Percentiles rank a stretch among this genome's conserved stretches.
Evolutionary conservation across 1,139 yeast genomes (phyloP).

Genomic region (Yamadazyma jaroonii): DNA sequence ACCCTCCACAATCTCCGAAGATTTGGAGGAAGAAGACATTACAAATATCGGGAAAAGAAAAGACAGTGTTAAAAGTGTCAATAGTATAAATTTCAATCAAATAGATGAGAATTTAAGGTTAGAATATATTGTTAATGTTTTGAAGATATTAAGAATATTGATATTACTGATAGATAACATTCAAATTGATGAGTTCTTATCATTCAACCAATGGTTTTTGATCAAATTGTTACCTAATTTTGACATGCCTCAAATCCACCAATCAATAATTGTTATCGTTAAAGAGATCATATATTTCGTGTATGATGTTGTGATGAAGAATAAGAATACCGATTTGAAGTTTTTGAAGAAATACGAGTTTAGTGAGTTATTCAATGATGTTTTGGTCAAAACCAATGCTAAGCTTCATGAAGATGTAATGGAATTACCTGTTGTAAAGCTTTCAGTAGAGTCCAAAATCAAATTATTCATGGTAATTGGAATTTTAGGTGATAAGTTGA

Average conservation of each 20-base stretch:
- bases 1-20: neutral
- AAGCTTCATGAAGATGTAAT: slow-evolving; percentile 8
- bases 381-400: slow-evolving; percentile 26
- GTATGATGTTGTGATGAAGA: slow-evolving; percentile 14
- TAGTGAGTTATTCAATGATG: slow-evolving; percentile 18
- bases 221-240: slow-evolving; percentile 16
- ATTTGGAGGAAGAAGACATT: slow-evolving; percentile 30
- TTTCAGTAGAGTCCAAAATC: slow-evolving; percentile 29
- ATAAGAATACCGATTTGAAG: neutral
- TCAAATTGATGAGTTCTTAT: slow-evolving; percentile 11
- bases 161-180: neutral
- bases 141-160: slow-evolving; percentile 21
- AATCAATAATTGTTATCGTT: slow-evolving; percentile 19
- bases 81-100: slow-evolving; percentile 15
- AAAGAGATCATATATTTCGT: slow-evolving; percentile 28
- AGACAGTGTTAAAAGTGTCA: neutral
- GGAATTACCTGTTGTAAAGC: slow-evolving; percentile 20
- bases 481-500: slow-evolving; percentile 16
- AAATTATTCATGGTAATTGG: slow-evolving; percentile 25
- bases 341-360: slow-evolving; percentile 16
- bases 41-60: slow-evolving; percentile 15
- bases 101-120: slow-evolving; percentile 26
- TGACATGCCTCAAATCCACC: slow-evolving; percentile 14
- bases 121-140: slow-evolving; percentile 26
- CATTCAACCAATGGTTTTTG: slow-evolving; percentile 18